These are phyloP conservation scores for Flaveria ramosissima DNA, from an alignment of 129 eudicot genomes.

Conservation along the genomic window DNA sequence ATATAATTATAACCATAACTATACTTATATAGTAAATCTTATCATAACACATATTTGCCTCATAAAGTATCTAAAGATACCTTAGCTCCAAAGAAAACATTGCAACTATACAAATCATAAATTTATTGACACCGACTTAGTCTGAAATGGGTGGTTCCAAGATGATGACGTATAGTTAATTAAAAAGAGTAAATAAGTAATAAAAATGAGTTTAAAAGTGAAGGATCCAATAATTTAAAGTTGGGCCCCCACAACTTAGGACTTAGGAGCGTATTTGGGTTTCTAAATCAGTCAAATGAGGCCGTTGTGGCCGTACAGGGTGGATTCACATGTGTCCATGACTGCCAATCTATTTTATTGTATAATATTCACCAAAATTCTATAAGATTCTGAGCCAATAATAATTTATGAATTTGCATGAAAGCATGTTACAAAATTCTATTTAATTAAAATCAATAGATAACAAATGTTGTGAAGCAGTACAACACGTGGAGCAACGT, in stretches of 20 bases:
- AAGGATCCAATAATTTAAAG: not conserved
- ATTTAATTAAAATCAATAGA: not conserved
- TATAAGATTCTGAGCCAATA: not conserved
- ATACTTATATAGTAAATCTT: no score
- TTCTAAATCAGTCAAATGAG: slow-evolving; percentile 23
- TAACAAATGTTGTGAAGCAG: not conserved
- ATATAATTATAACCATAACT: no score
- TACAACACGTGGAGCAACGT: not conserved
- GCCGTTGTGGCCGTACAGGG: slow-evolving; percentile 23
- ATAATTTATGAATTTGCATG: no score
- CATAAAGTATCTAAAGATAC: no score
- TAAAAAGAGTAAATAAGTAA: not conserved
- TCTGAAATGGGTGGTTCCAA: not conserved
- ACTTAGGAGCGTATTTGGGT: slow-evolving; percentile 25
- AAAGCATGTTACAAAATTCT: not conserved
- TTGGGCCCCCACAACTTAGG: slow-evolving; percentile 25
- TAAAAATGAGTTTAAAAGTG: not conserved
- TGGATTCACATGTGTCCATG: slow-evolving; percentile 7
- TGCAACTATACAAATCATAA: not conserved
- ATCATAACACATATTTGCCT: no score
- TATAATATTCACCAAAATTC: not conserved
- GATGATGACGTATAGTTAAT: not conserved
- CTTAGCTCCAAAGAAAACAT: not conserved
- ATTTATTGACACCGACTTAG: not conserved
- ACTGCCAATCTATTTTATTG: not conserved